A percentile compares a stretch with the other conserved stretches of the same genome.
Conservation (phyloP, 108 stramenopile genomes). For the Cylindrotheca fusiformis region DNA sequence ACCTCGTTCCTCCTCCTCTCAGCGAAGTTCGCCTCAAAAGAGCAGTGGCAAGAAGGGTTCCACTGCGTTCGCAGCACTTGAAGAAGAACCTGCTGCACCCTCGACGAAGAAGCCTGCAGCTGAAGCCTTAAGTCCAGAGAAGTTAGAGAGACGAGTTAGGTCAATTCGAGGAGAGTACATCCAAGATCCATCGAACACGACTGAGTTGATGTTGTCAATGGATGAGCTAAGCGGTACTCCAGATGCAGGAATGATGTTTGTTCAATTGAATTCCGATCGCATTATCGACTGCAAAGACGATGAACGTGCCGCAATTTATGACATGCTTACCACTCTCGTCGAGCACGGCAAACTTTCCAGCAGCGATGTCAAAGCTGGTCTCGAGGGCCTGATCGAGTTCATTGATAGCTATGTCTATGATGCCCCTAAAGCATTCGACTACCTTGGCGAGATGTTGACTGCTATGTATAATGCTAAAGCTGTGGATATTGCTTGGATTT, state of each 20-base stretch:
- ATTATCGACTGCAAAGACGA: constrained; percentile 67
- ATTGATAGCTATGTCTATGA: constrained; percentile 64
- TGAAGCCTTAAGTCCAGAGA: constrained; percentile 44
- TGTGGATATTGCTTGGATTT: constrained; percentile 57
- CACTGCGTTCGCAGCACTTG: constrained; percentile 27
- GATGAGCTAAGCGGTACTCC: constrained; percentile 63
- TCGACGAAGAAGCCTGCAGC: constrained; percentile 14
- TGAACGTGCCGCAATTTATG: constrained; percentile 54
- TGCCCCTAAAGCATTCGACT: constrained; percentile 57
- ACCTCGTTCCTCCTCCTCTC: constrained; percentile 12
- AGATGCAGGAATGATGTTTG: constrained; percentile 51
- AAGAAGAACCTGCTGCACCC: constrained; percentile 18
- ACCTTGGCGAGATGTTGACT: constrained; percentile 58
- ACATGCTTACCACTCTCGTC: constrained; percentile 49
- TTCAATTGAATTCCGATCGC: constrained; percentile 47
- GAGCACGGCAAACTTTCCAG: constrained; percentile 47
- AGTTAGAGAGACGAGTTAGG: constrained; percentile 58
- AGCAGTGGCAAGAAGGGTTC: constrained; percentile 8
- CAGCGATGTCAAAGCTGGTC: constrained; percentile 45
- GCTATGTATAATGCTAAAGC: constrained; percentile 47
- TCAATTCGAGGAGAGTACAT: constrained; percentile 69
- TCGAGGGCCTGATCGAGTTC: constrained; percentile 67
- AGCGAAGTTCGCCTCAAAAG: constrained; percentile 3
- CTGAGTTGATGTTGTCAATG: constrained; percentile 63
- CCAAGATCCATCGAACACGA: constrained; percentile 47